Percentiles rank a stretch among this genome's conserved stretches.
Evolutionary conservation across 768 basidiomycete species (phyloP).

Genomic region (Dentipellis fragilis): DNA sequence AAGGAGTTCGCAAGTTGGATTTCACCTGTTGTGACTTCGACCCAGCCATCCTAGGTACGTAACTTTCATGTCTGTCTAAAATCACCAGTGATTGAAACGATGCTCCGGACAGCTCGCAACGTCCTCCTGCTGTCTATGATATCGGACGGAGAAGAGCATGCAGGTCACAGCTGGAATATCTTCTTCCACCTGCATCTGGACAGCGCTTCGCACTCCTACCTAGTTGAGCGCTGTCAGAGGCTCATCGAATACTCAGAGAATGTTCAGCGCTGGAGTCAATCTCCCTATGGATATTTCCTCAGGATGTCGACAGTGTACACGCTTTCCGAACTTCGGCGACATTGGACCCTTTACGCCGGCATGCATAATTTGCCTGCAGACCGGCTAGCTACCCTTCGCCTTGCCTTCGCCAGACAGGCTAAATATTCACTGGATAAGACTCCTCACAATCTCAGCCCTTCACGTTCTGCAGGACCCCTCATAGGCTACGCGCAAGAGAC

Average conservation of each 20-base stretch:
- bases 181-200: conserved; percentile 41
- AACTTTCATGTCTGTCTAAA: neutral
- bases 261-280: conserved; percentile 27
- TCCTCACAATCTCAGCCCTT: neutral
- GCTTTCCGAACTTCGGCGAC: conserved; percentile 26
- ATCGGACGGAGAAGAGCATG: conserved; percentile 19
- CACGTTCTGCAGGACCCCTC: conserved; percentile 31
- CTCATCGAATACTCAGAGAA: conserved; percentile 25
- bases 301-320: conserved; percentile 30
- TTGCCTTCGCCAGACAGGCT: neutral
- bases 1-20: conserved; percentile 29
- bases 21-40: conserved; percentile 45
- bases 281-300: conserved; percentile 26
- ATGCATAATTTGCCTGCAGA: neutral
- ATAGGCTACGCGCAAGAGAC: conserved; percentile 9
- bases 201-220: conserved; percentile 19
- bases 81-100: too few species aligned
- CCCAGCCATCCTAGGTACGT: conserved; percentile 34
- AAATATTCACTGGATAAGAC: neutral
- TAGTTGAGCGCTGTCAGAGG: conserved; percentile 27
- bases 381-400: neutral
- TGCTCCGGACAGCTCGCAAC: conserved; percentile 33
- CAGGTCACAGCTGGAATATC: conserved; percentile 30
- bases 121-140: conserved; percentile 35
- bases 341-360: conserved; percentile 24